Evolutionary conservation across 768 basidiomycete species (phyloP).

Genomic region (Boletellus emodensis): DNA sequence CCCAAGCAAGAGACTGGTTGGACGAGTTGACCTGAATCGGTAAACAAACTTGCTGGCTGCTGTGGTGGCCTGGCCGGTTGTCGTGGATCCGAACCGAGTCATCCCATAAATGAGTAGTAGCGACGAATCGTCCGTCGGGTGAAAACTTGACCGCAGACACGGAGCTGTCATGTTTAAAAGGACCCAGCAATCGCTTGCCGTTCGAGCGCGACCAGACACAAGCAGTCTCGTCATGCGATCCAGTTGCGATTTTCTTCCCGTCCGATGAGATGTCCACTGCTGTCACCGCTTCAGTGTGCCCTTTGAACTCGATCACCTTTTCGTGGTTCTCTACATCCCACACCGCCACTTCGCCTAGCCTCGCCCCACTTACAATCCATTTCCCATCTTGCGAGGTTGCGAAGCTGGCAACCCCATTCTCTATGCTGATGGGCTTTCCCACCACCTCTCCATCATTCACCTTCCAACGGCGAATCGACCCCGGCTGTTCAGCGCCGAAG

Average conservation of each 20-base stretch:
- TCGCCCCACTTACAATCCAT: too few species aligned
- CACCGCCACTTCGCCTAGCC: too few species aligned
- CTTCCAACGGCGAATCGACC: not conserved
- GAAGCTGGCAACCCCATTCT: not conserved
- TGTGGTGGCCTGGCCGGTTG: too few species aligned
- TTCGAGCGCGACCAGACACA: constrained; percentile 9
- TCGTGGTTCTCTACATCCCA: too few species aligned
- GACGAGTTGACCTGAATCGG: too few species aligned
- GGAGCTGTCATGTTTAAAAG: not conserved
- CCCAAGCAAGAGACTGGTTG: constrained; percentile 2
- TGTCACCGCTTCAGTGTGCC: too few species aligned
- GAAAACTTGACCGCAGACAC: constrained; percentile 8
- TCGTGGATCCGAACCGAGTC: too few species aligned
- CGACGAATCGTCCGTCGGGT: constrained; percentile 3
- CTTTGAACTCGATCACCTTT: too few species aligned
- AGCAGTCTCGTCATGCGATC: not conserved
- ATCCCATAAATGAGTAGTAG: not conserved
- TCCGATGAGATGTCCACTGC: constrained; percentile 4
- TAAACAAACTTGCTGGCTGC: too few species aligned
- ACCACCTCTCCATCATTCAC: not conserved
- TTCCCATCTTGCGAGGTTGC: too few species aligned
- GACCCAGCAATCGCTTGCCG: not conserved
- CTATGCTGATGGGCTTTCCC: not conserved
- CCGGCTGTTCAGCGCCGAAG: too few species aligned
- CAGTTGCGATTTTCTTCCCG: not conserved